Percentiles rank a stretch among this genome's conserved stretches.
Evolutionary conservation across 2,329 filamentous ascomycete species (phyloP).

Genomic region (Parasarocladium wereldwijsianum): DNA sequence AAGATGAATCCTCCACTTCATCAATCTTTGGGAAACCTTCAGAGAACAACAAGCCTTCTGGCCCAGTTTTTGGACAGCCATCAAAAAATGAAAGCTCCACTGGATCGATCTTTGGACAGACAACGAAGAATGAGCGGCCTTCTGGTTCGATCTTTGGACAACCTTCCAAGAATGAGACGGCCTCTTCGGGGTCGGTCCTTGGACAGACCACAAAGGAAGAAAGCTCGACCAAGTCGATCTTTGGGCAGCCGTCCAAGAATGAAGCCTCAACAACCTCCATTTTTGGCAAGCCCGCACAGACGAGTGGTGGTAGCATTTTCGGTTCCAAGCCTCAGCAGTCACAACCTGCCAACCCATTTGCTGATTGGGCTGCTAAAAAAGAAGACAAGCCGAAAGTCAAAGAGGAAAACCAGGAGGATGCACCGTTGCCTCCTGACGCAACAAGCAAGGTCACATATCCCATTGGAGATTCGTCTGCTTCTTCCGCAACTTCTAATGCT

Average conservation of each 20-base stretch:
- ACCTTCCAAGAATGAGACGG: too few relatives aligned
- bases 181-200: conserved; percentile 15
- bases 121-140: background rate
- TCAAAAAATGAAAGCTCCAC: conserved; percentile 12
- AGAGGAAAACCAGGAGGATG: conserved; percentile 19
- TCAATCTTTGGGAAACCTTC: conserved; percentile 1
- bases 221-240: conserved; percentile 8
- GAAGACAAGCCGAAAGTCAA: conserved; percentile 21
- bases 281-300: conserved; percentile 9
- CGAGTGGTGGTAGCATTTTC: conserved; percentile 10
- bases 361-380: conserved; percentile 6
- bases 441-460: conserved; percentile 37
- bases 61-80: conserved; percentile 17
- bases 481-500: conserved; percentile 28
- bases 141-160: background rate
- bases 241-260: too few relatives aligned
- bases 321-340: conserved; percentile 10
- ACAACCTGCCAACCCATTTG: conserved; percentile 4
- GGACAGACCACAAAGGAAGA: conserved; percentile 3
- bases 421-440: conserved; percentile 38
- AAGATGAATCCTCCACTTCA: conserved; percentile 8
- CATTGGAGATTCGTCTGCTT: conserved; percentile 35
- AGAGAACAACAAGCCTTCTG: background rate
- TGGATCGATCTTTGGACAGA: conserved; percentile 7
- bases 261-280: too few relatives aligned